Percentiles rank a stretch among this genome's conserved stretches.
Conservation (phyloP, 495 filamentous ascomycete genomes). For the Tuber calosporum region DNA sequence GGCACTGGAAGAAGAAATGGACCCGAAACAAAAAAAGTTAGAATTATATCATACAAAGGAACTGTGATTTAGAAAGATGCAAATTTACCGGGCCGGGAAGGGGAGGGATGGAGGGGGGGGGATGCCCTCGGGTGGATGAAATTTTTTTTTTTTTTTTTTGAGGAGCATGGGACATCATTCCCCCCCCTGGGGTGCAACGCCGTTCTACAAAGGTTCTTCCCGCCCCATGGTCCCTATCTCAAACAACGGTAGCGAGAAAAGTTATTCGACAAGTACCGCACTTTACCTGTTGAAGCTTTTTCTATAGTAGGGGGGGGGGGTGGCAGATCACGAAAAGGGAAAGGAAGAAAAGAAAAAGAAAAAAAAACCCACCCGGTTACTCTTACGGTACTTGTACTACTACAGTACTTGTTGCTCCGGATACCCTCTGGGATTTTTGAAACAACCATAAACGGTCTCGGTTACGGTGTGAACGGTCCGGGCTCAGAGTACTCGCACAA, state of each 20-base stretch:
- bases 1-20: too few species aligned
- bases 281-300: not conserved
- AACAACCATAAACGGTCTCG: not conserved
- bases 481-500: too few species aligned
- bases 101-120: too few species aligned
- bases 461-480: not conserved
- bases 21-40: too few species aligned
- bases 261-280: not conserved
- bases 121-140: too few species aligned
- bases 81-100: too few species aligned
- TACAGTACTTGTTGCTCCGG: not conserved
- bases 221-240: not conserved
- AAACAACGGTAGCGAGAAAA: slow-evolving; percentile 2
- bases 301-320: too few species aligned
- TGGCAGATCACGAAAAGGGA: not conserved
- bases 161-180: not conserved
- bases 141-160: too few species aligned
- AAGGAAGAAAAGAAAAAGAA: not conserved
- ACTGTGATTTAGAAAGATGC: too few species aligned
- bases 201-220: not conserved
- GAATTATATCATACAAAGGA: too few species aligned
- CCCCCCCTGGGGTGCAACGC: not conserved
- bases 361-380: too few species aligned
- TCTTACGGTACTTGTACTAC: too few species aligned
- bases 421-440: not conserved